A percentile compares a stretch with the other conserved stretches of the same genome.
Conservation (phyloP, 2,329 filamentous ascomycete species). For the Alternaria tenuissima region DNA sequence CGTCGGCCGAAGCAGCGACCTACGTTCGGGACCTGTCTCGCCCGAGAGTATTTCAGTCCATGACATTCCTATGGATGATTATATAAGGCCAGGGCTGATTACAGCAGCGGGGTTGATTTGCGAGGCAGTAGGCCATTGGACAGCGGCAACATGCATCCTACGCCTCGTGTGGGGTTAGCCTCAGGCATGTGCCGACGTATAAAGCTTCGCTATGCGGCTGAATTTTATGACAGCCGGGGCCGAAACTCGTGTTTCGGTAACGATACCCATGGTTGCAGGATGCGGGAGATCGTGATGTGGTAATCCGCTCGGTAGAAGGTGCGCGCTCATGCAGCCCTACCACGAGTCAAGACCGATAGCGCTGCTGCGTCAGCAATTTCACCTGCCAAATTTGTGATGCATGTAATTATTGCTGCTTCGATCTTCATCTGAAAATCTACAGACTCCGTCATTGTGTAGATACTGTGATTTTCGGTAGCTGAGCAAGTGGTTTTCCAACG, state of each 20-base stretch:
- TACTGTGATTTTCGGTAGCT: too few relatives aligned
- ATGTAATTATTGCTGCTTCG: not conserved
- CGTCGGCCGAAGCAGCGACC: not conserved
- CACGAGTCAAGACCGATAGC: not conserved
- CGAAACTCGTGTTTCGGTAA: not conserved
- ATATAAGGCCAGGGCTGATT: conserved; percentile 18
- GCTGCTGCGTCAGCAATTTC: conserved; percentile 13
- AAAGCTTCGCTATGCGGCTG: not conserved
- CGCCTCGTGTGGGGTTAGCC: conserved; percentile 5
- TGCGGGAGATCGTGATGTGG: not conserved
- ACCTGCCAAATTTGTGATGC: not conserved
- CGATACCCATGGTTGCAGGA: not conserved
- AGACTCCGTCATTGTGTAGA: too few relatives aligned
- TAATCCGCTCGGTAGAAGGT: not conserved
- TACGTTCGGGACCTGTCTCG: not conserved
- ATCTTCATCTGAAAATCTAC: not conserved
- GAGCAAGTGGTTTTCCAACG: too few relatives aligned
- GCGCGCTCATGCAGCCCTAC: not conserved
- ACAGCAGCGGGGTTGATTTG: conserved; percentile 18
- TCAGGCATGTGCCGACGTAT: not conserved
- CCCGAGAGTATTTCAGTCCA: not conserved
- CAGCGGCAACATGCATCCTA: not conserved
- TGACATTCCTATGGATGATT: conserved; percentile 5
- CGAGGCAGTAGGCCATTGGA: conserved; percentile 13
- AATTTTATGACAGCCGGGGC: not conserved